These are phyloP conservation scores for Hyphopichia khmerensis DNA, from an alignment of 1,139 yeast species.

Conservation along the genomic window DNA sequence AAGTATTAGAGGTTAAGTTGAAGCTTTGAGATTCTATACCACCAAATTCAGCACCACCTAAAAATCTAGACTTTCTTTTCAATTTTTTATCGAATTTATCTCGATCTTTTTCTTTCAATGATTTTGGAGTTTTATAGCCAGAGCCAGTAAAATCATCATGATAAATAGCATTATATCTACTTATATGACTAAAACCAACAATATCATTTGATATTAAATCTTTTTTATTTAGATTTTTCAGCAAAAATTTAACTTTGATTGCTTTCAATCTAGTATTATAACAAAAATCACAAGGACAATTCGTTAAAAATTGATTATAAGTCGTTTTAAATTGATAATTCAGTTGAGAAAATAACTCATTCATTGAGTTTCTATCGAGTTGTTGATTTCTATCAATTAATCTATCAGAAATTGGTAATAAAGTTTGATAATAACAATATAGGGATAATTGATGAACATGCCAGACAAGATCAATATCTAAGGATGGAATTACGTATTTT, in stretches of 20 bases:
- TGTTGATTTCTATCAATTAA: constrained; percentile 11
- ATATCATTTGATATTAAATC: not conserved
- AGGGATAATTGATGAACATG: constrained; percentile 37
- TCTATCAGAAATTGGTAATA: not conserved
- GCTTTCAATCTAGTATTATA: not conserved
- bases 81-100: not conserved
- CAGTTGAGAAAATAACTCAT: not conserved
- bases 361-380: not conserved
- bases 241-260: not conserved
- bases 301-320: not conserved
- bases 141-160: not conserved
- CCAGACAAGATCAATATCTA: constrained; percentile 42
- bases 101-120: not conserved
- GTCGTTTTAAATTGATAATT: not conserved
- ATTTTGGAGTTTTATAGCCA: not conserved
- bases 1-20: not conserved
- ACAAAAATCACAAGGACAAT: constrained; percentile 3
- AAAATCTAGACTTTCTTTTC: not conserved
- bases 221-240: not conserved
- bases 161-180: not conserved
- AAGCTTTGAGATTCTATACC: not conserved
- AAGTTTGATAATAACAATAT: constrained; percentile 14
- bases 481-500: constrained; percentile 26
- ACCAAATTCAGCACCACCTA: not conserved
- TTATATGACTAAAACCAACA: constrained; percentile 4